A percentile compares a stretch with the other conserved stretches of the same genome.
Conservation (phyloP, 2,329 filamentous ascomycete genomes). For the Hypoxylon rubiginosum region DNA sequence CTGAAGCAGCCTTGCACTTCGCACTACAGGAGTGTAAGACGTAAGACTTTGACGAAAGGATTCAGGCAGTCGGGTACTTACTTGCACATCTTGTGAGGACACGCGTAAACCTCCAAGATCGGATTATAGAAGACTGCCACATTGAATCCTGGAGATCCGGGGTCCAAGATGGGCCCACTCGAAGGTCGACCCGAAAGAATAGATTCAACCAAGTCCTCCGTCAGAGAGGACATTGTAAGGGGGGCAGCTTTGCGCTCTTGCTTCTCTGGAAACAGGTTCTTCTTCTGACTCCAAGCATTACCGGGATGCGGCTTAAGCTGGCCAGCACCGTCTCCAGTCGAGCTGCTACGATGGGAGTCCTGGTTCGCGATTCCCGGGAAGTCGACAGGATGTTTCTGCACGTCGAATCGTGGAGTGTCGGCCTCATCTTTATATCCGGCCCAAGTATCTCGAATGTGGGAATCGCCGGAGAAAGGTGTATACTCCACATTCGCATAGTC, state of each 20-base stretch:
- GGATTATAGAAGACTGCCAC: slow-evolving; percentile 61
- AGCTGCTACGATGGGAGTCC: slow-evolving; percentile 39
- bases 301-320: slow-evolving; percentile 24
- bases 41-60: background rate
- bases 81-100: slow-evolving; percentile 67
- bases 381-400: slow-evolving; percentile 13
- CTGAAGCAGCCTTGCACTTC: slow-evolving; percentile 53
- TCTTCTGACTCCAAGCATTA: slow-evolving; percentile 44
- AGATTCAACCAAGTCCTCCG: slow-evolving; percentile 39
- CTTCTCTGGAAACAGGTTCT: slow-evolving; percentile 47
- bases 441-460: slow-evolving; percentile 27
- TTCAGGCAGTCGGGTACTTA: slow-evolving; percentile 51
- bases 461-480: background rate
- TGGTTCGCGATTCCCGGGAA: slow-evolving; percentile 34
- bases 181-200: slow-evolving; percentile 10
- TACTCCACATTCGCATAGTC: background rate
- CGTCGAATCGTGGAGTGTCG: slow-evolving; percentile 12
- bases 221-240: slow-evolving; percentile 22
- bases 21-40: slow-evolving; percentile 54
- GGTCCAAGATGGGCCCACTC: slow-evolving; percentile 56
- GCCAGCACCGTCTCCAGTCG: slow-evolving; percentile 32
- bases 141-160: slow-evolving; percentile 62
- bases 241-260: slow-evolving; percentile 12
- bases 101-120: slow-evolving; percentile 62
- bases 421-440: slow-evolving; percentile 14